Base-by-base conservation (phyloP, 768 basidiomycete genomes). In the Boletellus ananiceps region DNA sequence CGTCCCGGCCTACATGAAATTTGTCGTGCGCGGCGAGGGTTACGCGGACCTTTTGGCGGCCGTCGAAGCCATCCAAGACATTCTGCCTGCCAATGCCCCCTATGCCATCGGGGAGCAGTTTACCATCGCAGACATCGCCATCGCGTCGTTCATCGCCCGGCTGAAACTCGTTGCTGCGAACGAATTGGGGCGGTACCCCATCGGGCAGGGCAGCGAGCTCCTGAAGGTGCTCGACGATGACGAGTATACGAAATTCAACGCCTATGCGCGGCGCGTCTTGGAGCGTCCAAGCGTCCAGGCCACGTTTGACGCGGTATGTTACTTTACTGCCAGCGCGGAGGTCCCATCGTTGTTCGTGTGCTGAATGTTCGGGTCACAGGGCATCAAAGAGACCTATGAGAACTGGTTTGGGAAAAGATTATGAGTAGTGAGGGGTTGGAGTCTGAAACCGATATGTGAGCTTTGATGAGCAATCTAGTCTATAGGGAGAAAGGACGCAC, bases 71-170 rank as follows among this genome's bases (percentile, higher is more conserved):
- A 55, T 86, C 31, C 82, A 84, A 61, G 56, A 51, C 5, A 66
- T 79, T 19, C 69, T 87, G 27, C 76, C 79, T 0, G 33, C 42
- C 5, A 18, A 50, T 1, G 77, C 77, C 32, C 58, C 50, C 0
- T 81, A 69, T 39, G 80, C 58, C 13, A 2, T 62, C 15, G 58
- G 55, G 13, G 53, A 57, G 12, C 55, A 63, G 25, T 62, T 50
- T 40, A 80, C 75, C 18, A 77, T 79, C 44, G 84, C 84, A 13
- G 86, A 86, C 56, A 75, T 79, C 8, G 77, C 80, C 0, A 60
- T 84, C 21, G 67, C 75, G 4, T 82, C 86, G 1, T 82, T 84
- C 73, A 56, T 84, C 14, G 81, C 74, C 15, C 71, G 84, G 11
- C 52, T 75, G 34, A 71, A 76, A 21, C 50, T 79, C 1, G 41